Evolutionary conservation across 768 basidiomycete species (phyloP).

Genomic region (Mycena leptocephala): DNA sequence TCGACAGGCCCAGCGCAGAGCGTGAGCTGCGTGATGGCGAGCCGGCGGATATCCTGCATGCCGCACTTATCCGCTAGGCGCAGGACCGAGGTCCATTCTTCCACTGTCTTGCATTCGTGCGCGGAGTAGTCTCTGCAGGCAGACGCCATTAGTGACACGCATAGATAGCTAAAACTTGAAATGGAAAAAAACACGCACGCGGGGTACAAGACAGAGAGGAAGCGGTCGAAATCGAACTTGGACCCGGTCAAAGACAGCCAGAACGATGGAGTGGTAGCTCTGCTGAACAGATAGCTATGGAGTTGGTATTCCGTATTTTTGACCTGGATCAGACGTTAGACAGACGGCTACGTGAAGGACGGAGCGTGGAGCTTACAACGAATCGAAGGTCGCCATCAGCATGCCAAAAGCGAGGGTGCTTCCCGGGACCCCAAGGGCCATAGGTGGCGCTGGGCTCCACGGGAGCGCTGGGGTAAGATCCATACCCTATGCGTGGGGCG

Average conservation of each 20-base stretch:
- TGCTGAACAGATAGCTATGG: conserved; percentile 50
- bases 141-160: neutral
- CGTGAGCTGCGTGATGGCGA: conserved; percentile 49
- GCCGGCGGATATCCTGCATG: conserved; percentile 47
- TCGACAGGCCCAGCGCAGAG: conserved; percentile 47
- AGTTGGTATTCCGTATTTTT: conserved; percentile 45
- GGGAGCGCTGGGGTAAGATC: neutral
- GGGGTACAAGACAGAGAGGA: conserved; percentile 52
- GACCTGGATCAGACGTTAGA: conserved; percentile 37
- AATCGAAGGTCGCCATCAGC: conserved; percentile 40
- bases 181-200: conserved; percentile 37
- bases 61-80: conserved; percentile 48
- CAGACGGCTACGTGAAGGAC: neutral
- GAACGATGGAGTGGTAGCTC: neutral
- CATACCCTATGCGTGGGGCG: neutral
- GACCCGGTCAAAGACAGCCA: conserved; percentile 50
- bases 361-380: conserved; percentile 30
- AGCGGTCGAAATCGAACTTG: conserved; percentile 55
- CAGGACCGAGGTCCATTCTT: conserved; percentile 57
- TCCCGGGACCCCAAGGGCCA: neutral
- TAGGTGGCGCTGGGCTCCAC: neutral
- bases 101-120: conserved; percentile 48
- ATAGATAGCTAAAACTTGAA: neutral
- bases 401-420: conserved; percentile 43
- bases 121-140: conserved; percentile 44